Percentiles rank a stretch among this genome's conserved stretches.
These are phyloP conservation scores for Filosporella fistucella DNA, from an alignment of 495 filamentous ascomycete species.

Conservation along the genomic window DNA sequence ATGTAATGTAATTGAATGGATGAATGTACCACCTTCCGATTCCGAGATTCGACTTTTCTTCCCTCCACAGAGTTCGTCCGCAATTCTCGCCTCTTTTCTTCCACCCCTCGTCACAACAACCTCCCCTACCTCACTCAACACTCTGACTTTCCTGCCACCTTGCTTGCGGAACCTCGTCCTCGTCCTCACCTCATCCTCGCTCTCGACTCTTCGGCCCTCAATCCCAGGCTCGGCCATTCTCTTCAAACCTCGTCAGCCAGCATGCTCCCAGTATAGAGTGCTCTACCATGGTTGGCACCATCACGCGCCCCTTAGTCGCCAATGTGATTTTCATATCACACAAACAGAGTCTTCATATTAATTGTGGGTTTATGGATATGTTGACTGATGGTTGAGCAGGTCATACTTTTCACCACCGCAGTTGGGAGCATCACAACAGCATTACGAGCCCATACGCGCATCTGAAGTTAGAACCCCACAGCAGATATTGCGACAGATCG, in stretches of 20 bases:
- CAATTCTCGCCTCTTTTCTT: not conserved
- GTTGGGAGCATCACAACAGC: not conserved
- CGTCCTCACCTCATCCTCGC: not conserved
- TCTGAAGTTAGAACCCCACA: not conserved
- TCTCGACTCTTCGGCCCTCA: not conserved
- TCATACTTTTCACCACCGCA: not conserved
- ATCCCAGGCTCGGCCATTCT: constrained; percentile 1
- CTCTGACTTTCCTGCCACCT: not conserved
- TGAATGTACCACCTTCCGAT: not conserved
- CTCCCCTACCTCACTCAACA: not conserved
- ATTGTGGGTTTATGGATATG: not conserved
- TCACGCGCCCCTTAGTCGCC: constrained; percentile 8
- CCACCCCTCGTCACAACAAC: not conserved
- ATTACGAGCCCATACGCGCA: not conserved
- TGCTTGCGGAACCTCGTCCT: not conserved
- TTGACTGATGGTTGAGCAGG: not conserved
- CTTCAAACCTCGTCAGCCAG: not conserved
- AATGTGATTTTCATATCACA: not conserved
- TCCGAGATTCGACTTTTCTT: not conserved
- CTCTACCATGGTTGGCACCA: not conserved
- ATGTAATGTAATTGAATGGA: too few relatives aligned
- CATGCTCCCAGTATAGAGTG: not conserved
- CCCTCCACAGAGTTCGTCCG: not conserved
- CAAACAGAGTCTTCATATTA: not conserved
- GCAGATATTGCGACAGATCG: not conserved